phyloP scores from a whole-genome alignment of 257 asterid species.

The Solanum medicagineum region DNA sequence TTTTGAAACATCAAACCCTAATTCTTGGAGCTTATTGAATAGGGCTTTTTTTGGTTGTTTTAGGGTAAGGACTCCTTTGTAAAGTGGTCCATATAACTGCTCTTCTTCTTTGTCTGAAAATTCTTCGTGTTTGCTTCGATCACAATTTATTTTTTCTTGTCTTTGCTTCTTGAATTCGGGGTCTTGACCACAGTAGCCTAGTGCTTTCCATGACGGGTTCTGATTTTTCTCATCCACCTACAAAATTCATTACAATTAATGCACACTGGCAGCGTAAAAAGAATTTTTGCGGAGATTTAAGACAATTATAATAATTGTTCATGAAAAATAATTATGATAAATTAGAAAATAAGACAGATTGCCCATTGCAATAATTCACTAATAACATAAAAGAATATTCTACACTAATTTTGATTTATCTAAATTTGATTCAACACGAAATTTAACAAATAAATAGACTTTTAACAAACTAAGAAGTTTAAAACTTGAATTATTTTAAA shows the following conservation, averaged over 20 bases:
- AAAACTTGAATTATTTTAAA: not conserved
- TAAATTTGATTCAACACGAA: not conserved
- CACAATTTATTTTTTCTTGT: not conserved
- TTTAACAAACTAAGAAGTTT: not conserved
- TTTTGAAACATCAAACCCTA: slow-evolving; percentile 37
- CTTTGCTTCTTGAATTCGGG: slow-evolving; percentile 9
- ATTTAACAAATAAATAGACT: not conserved
- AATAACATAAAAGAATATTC: not conserved
- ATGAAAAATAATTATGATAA: not conserved
- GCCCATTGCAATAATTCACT: not conserved
- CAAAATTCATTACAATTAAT: not conserved
- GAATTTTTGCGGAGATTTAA: not conserved
- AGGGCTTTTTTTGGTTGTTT: slow-evolving; percentile 15
- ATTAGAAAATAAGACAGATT: not conserved
- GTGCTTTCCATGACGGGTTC: slow-evolving; percentile 67
- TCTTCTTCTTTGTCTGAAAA: not conserved
- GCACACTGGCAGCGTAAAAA: not conserved
- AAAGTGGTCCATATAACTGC: slow-evolving; percentile 29
- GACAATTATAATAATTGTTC: not conserved
- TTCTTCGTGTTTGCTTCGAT: not conserved
- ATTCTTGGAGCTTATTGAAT: slow-evolving; percentile 15
- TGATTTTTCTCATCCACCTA: slow-evolving; percentile 53
- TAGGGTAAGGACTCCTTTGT: slow-evolving; percentile 33
- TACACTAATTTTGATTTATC: not conserved
- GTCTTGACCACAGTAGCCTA: slow-evolving; percentile 69